These are phyloP conservation scores for Cichorium intybus DNA, from an alignment of 140 eudicot genomes.

Conservation along the genomic window DNA sequence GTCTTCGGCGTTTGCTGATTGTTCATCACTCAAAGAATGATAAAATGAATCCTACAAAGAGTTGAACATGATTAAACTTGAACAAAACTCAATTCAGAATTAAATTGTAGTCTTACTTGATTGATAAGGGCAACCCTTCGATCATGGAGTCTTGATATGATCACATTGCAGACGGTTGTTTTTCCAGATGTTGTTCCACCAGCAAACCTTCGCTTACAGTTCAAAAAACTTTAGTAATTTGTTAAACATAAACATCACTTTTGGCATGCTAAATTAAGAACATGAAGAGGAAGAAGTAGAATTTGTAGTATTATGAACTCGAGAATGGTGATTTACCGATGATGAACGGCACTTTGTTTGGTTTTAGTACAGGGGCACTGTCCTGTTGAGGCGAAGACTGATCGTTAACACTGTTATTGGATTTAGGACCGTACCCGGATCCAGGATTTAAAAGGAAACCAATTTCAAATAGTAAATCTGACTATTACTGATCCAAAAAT, in stretches of 20 bases:
- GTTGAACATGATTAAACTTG: too few species aligned
- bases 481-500: too few species aligned
- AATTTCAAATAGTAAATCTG: too few species aligned
- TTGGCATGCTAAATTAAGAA: background rate
- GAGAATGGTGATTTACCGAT: conserved; percentile 42
- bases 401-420: conserved; percentile 10
- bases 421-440: too few species aligned
- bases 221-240: background rate
- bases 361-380: conserved; percentile 3
- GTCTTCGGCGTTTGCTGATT: too few species aligned
- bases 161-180: conserved; percentile 85
- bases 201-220: conserved; percentile 54
- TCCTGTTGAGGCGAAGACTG: conserved; percentile 21
- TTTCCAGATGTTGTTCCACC: conserved; percentile 96
- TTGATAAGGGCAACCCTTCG: conserved; percentile 78
- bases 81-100: conserved; percentile 66
- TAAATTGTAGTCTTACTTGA: conserved; percentile 73
- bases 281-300: background rate
- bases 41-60: too few species aligned
- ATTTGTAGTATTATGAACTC: background rate
- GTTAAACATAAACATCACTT: background rate
- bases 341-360: conserved; percentile 52
- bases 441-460: too few species aligned
- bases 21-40: too few species aligned
- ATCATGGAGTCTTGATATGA: conserved; percentile 74